Base-by-base conservation (phyloP, 257 asterid genomes). In the Thymus mandschuricus region DNA sequence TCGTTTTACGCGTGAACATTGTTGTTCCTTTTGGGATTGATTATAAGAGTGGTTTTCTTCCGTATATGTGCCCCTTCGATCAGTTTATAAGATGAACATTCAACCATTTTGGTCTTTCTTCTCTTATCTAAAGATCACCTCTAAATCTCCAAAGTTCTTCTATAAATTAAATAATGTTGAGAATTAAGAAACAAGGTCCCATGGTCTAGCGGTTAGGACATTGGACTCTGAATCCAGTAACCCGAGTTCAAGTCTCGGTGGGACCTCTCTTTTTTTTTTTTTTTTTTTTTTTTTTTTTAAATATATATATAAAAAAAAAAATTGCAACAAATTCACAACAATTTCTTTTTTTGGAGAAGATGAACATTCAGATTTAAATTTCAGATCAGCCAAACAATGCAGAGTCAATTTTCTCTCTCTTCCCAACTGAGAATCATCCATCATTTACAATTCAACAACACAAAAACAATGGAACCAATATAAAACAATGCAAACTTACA, bases 191-290 rank as follows among this genome's bases (percentile, higher is more conserved):
- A 21, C 8, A 30, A 41, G 89, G 90, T 88, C 90, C 91, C 83
- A 87, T 87, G 91, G 96, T 87, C 91, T 89, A 86, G 95, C 71
- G 90, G 95, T 87, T 3, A 89, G 95, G 95, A 89, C 92, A 84
- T 90, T 90, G 95, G 96, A 86, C 95, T 88, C 95, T 91, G 95
- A 89, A 89, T 89, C 91, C 90, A 89, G 89, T 89, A 91, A 84
- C 91, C 95, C 97, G 96, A 87, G 95, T 87, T 89, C 97, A 89
- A 87, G 35, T 91, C 95, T 89, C 90, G 96, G 92, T 91, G 86
- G 94, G 89, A 88, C 94, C 90, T 88, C 5, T 3, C 10, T 10
- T 33, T 5, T n/a, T 34, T 1, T 33, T 31, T 10, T 34, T 48
- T 5, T 1, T 3, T 34, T 60, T 33, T 54, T 5, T 3, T 50